Evolutionary conservation across 495 filamentous ascomycete species (phyloP).

Genomic region (Margaritispora aquatica): DNA sequence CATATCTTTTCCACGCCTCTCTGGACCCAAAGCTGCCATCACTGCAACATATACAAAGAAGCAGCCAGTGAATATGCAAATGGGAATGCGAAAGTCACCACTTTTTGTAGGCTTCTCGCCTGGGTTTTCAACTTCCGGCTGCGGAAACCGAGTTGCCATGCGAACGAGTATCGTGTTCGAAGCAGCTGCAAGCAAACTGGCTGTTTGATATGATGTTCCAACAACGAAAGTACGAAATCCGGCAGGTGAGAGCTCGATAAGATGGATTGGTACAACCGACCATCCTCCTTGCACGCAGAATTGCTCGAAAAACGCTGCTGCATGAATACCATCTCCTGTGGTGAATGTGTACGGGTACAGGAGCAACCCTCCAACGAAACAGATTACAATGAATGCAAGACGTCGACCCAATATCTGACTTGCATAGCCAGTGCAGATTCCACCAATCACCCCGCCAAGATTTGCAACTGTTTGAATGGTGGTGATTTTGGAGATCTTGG

Average conservation of each 20-base stretch:
- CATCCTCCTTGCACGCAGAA: slow-evolving; percentile 76
- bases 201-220: slow-evolving; percentile 68
- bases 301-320: slow-evolving; percentile 68
- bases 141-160: slow-evolving; percentile 32
- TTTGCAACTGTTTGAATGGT: slow-evolving; percentile 30
- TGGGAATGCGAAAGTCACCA: slow-evolving; percentile 31
- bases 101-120: slow-evolving; percentile 11
- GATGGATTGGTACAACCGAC: slow-evolving; percentile 66
- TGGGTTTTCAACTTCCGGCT: slow-evolving; percentile 3
- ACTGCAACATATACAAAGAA: slow-evolving; percentile 61
- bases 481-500: slow-evolving; percentile 22
- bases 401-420: slow-evolving; percentile 69
- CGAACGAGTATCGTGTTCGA: slow-evolving; percentile 43
- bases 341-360: slow-evolving; percentile 72
- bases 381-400: slow-evolving; percentile 54
- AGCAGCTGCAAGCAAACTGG: slow-evolving; percentile 70
- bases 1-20: slow-evolving; percentile 35
- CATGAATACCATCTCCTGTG: slow-evolving; percentile 45
- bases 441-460: slow-evolving; percentile 47
- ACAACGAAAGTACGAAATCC: slow-evolving; percentile 66
- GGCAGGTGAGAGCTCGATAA: slow-evolving; percentile 70
- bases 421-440: slow-evolving; percentile 63
- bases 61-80: slow-evolving; percentile 33
- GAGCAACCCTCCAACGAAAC: slow-evolving; percentile 49
- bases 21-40: slow-evolving; percentile 53